Evolutionary conservation across 805 yeast genomes (phyloP).

Genomic region (Cyberlindnera euphorbiiphila): DNA sequence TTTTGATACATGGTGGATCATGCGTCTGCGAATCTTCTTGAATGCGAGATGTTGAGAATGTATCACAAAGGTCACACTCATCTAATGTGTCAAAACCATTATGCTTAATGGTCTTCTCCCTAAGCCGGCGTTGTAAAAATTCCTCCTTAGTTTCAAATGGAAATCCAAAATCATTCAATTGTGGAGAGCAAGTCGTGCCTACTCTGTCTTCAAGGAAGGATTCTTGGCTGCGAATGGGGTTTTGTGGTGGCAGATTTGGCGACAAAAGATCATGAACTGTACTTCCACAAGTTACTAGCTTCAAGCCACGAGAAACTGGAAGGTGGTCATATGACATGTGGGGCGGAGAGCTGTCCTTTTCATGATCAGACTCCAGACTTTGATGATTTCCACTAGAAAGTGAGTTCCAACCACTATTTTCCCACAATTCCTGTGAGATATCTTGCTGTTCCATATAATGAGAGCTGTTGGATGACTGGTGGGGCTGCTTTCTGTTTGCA

Average conservation of each 20-base stretch:
- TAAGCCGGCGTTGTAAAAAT: constrained; percentile 4
- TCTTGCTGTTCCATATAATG: not conserved
- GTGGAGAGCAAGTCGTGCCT: too few species aligned
- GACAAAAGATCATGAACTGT: constrained; percentile 8
- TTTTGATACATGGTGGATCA: too few species aligned
- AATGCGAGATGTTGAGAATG: not conserved
- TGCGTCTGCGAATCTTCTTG: too few species aligned
- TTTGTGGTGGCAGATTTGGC: too few species aligned
- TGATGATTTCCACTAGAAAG: too few species aligned
- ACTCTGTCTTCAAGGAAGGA: too few species aligned
- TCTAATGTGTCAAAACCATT: constrained; percentile 15
- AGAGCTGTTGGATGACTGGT: too few species aligned
- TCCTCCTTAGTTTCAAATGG: constrained; percentile 1
- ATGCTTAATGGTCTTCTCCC: constrained; percentile 17
- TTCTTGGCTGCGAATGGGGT: too few species aligned
- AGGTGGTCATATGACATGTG: not conserved
- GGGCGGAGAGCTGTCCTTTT: not conserved
- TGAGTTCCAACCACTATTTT: constrained; percentile 1
- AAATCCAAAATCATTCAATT: constrained; percentile 1
- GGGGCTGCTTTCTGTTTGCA: too few species aligned
- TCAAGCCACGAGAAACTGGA: constrained; percentile 8
- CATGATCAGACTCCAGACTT: too few species aligned
- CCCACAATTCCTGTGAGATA: not conserved
- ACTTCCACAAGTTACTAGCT: constrained; percentile 19
- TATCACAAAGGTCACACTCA: constrained; percentile 4